Percentiles rank a stretch among this genome's conserved stretches.
Conservation (phyloP, 768 basidiomycete species). For the Suillus cothurnatus region DNA sequence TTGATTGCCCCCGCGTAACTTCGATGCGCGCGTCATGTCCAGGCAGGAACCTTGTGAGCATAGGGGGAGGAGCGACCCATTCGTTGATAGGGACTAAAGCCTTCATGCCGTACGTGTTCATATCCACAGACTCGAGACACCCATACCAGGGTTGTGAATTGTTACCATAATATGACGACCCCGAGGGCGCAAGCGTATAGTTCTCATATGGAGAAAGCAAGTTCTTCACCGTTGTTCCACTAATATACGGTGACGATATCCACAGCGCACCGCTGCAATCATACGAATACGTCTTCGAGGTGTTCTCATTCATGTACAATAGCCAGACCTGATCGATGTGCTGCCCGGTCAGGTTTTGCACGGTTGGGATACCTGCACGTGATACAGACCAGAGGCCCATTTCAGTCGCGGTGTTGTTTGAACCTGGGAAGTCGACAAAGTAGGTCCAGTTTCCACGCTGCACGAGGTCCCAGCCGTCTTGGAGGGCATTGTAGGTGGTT, state of each 20-base stretch:
- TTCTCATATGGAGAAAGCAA: constrained; percentile 82
- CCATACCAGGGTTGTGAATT: constrained; percentile 67
- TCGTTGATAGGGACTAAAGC: constrained; percentile 66
- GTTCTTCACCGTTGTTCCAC: constrained; percentile 66
- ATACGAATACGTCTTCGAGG: constrained; percentile 61
- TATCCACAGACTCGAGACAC: constrained; percentile 64
- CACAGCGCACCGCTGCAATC: constrained; percentile 60
- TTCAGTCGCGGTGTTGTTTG: constrained; percentile 78
- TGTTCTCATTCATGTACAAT: constrained; percentile 85
- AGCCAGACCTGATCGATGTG: constrained; percentile 78
- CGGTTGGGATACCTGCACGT: constrained; percentile 56
- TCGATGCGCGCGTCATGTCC: constrained; percentile 83
- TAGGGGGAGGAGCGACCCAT: constrained; percentile 74
- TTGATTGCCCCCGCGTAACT: constrained; percentile 41
- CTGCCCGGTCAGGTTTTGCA: constrained; percentile 65
- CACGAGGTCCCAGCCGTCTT: constrained; percentile 87
- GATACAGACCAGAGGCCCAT: constrained; percentile 87
- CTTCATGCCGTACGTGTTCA: constrained; percentile 82
- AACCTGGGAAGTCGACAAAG: constrained; percentile 78
- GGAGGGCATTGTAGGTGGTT: constrained; percentile 65
- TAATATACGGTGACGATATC: constrained; percentile 80
- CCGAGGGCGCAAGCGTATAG: constrained; percentile 69
- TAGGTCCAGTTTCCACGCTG: constrained; percentile 87
- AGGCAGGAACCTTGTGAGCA: constrained; percentile 77
- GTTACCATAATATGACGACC: constrained; percentile 62